Conservation (phyloP, 2,329 filamentous ascomycete species). For the Fusarium irregulare region DNA sequence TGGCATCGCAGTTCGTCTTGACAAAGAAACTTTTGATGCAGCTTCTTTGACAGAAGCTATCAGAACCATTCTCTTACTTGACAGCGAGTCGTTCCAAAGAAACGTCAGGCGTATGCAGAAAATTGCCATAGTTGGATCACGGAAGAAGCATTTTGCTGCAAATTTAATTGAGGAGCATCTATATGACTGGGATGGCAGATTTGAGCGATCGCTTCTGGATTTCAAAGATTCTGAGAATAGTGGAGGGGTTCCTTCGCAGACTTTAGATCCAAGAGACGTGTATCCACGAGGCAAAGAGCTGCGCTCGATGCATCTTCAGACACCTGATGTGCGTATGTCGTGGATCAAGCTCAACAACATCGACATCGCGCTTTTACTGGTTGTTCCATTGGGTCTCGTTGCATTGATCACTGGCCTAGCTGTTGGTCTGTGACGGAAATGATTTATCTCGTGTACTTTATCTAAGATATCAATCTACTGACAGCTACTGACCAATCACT, state of each 20-base stretch:
- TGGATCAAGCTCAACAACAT: conserved; percentile 12
- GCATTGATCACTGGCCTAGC: too few relatives aligned
- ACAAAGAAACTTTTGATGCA: not conserved
- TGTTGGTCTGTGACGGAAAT: too few relatives aligned
- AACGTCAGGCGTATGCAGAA: not conserved
- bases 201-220: not conserved
- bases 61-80: not conserved
- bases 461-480: not conserved
- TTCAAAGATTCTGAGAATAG: too few relatives aligned
- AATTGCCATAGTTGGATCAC: not conserved
- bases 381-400: not conserved
- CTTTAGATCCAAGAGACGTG: not conserved
- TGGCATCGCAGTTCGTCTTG: not conserved
- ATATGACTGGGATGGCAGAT: conserved; percentile 9
- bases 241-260: too few relatives aligned
- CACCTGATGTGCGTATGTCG: conserved; percentile 9
- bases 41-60: not conserved
- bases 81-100: not conserved
- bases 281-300: not conserved
- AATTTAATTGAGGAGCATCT: not conserved
- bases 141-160: conserved; percentile 3
- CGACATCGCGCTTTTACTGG: not conserved
- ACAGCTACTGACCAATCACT: not conserved
- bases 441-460: too few relatives aligned
- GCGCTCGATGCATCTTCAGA: conserved; percentile 5